Evolutionary conservation across 495 filamentous ascomycete species (phyloP).

Genomic region (Trichoderma parareesei): DNA sequence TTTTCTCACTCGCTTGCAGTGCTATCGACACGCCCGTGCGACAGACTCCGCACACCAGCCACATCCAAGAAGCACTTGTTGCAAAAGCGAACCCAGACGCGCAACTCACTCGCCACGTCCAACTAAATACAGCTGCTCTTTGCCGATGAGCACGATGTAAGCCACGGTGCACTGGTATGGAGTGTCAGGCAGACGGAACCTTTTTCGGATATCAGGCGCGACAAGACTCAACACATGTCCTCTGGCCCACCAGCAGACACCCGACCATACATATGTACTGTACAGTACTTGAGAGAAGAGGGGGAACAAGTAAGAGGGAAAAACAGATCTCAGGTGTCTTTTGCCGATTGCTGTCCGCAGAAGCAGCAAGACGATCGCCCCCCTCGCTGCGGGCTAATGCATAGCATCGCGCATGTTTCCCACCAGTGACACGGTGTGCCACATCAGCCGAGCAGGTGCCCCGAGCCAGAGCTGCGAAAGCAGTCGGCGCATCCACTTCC

Average conservation of each 20-base stretch:
- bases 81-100: not conserved
- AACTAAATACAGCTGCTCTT: not conserved
- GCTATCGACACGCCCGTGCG: not conserved
- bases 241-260: not conserved
- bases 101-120: not conserved
- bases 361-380: not conserved
- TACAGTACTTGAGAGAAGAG: not conserved
- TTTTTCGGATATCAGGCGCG: not conserved
- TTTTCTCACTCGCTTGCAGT: not conserved
- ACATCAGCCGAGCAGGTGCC: not conserved
- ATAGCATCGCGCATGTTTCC: not conserved
- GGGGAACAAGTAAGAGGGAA: not conserved
- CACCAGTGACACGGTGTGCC: not conserved
- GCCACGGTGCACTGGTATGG: not conserved
- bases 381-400: not conserved
- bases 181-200: not conserved
- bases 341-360: not conserved
- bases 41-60: not conserved
- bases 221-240: not conserved
- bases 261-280: not conserved
- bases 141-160: not conserved
- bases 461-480: not conserved
- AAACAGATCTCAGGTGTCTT: slow-evolving; percentile 7
- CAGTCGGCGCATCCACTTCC: not conserved
- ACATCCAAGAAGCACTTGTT: not conserved